These are phyloP conservation scores for Mortierella sp. DNA, from an alignment of 371 early-diverging fungal species.

Conservation along the genomic window DNA sequence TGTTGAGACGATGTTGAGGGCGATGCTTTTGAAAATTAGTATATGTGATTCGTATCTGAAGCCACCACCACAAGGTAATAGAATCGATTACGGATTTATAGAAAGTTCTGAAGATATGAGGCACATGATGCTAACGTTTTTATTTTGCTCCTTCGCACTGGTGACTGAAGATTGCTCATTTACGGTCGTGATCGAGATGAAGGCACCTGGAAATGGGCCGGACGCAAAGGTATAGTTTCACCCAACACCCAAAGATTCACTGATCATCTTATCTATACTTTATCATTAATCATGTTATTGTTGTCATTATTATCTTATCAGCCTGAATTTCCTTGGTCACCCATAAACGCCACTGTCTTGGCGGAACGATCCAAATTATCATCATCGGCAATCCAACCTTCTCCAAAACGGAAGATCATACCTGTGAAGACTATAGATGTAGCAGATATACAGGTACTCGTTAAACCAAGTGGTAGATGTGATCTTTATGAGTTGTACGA, in stretches of 20 bases:
- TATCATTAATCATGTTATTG: neutral
- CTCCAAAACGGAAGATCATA: slow-evolving; percentile 30
- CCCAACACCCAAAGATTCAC: neutral
- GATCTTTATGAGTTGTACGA: too few relatives aligned
- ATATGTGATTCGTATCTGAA: slow-evolving; percentile 27
- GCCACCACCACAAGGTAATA: slow-evolving; percentile 18
- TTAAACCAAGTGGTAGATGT: too few relatives aligned
- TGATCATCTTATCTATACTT: neutral
- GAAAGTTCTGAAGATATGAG: neutral
- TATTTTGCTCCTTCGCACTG: neutral
- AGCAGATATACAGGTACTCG: slow-evolving; percentile 38
- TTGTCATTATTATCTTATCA: neutral
- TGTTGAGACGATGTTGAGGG: slow-evolving; percentile 31
- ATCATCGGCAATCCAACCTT: neutral
- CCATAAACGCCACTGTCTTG: slow-evolving; percentile 14
- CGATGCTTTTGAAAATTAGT: slow-evolving; percentile 43
- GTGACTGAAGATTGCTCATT: slow-evolving; percentile 25
- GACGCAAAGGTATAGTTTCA: slow-evolving; percentile 29
- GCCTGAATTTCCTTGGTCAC: slow-evolving; percentile 46
- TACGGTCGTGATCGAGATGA: slow-evolving; percentile 45
- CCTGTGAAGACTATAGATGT: slow-evolving; percentile 48
- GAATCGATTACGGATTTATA: neutral
- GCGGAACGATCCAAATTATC: slow-evolving; percentile 34
- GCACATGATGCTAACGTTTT: too few relatives aligned
- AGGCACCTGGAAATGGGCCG: slow-evolving; percentile 13